Percentiles rank a stretch among this genome's conserved stretches.
phyloP scores from a whole-genome alignment of 352 stramenopile genomes.

The Achlya hypogyna region DNA sequence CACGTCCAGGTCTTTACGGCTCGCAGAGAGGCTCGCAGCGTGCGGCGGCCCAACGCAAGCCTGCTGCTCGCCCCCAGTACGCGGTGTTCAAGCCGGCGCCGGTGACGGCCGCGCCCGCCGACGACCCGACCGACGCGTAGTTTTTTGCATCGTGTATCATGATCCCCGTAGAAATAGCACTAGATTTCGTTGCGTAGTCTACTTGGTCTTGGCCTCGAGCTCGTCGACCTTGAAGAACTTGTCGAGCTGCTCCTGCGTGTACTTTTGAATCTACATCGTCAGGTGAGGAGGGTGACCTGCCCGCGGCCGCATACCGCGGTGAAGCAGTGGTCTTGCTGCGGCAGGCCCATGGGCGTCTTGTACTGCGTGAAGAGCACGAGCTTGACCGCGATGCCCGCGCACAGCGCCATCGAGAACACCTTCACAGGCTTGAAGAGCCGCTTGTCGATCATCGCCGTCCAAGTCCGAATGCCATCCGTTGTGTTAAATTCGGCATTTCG shows the following conservation, averaged over 20 bases:
- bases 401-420: slow-evolving; percentile 73
- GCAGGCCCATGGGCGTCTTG: slow-evolving; percentile 34
- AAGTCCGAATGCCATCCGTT: slow-evolving; percentile 1
- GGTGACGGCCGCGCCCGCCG: slow-evolving; percentile 18
- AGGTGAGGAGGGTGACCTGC: slow-evolving; percentile 10
- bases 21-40: slow-evolving; percentile 24
- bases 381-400: slow-evolving; percentile 69
- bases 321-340: slow-evolving; percentile 70
- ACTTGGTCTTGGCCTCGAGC: slow-evolving; percentile 33
- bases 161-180: too few species aligned
- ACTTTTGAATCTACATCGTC: slow-evolving; percentile 46
- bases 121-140: slow-evolving; percentile 22
- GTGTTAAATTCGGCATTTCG: too few species aligned
- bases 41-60: slow-evolving; percentile 23
- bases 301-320: slow-evolving; percentile 36
- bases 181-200: background rate
- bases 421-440: slow-evolving; percentile 77
- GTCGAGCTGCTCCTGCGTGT: slow-evolving; percentile 73
- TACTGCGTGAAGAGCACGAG: slow-evolving; percentile 83
- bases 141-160: background rate
- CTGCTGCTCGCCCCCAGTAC: slow-evolving; percentile 68
- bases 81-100: slow-evolving; percentile 76
- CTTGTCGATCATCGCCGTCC: slow-evolving; percentile 63
- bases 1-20: slow-evolving; percentile 33
- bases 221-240: slow-evolving; percentile 80